Evolutionary conservation across 1,284 basidiomycete genomes (phyloP).

Genomic region (Austroboletus novae-zelandiae): DNA sequence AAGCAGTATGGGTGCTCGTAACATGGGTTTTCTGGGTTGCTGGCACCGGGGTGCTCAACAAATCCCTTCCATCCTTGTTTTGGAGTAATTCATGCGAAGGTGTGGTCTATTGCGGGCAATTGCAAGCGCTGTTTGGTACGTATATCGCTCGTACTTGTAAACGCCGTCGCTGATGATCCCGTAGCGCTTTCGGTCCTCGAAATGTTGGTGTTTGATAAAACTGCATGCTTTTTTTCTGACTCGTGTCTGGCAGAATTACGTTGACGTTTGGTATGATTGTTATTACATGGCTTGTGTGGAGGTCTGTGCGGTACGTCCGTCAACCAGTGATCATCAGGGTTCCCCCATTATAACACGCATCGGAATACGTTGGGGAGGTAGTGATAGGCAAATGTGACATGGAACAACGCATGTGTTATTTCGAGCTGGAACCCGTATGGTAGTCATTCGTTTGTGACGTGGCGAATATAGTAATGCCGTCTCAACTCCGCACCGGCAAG

Average conservation of each 20-base stretch:
- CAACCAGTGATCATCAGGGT: constrained; percentile 31
- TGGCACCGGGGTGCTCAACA: constrained; percentile 47
- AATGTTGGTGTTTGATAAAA: constrained; percentile 36
- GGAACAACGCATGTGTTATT: not conserved
- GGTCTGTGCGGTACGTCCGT: constrained; percentile 38
- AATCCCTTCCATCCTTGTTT: constrained; percentile 43
- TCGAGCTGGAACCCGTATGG: not conserved
- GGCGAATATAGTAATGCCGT: not conserved
- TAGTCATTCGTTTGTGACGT: not conserved
- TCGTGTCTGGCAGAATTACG: constrained; percentile 32
- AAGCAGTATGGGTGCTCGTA: constrained; percentile 50
- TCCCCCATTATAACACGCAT: constrained; percentile 19
- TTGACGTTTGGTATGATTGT: constrained; percentile 44
- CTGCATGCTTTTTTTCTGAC: constrained; percentile 6
- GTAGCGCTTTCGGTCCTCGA: constrained; percentile 45
- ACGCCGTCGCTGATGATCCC: constrained; percentile 9
- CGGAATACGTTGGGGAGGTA: constrained; percentile 1
- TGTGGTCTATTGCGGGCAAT: constrained; percentile 53
- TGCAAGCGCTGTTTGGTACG: constrained; percentile 50
- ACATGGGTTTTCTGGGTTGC: constrained; percentile 61
- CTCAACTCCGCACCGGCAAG: not conserved
- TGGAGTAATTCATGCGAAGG: constrained; percentile 35
- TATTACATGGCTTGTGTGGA: constrained; percentile 50
- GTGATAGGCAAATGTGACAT: constrained; percentile 6
- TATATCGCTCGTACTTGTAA: not conserved